Evolutionary conservation across 306 rosid genomes (phyloP).

Genomic region (Boehmeria nivea): DNA sequence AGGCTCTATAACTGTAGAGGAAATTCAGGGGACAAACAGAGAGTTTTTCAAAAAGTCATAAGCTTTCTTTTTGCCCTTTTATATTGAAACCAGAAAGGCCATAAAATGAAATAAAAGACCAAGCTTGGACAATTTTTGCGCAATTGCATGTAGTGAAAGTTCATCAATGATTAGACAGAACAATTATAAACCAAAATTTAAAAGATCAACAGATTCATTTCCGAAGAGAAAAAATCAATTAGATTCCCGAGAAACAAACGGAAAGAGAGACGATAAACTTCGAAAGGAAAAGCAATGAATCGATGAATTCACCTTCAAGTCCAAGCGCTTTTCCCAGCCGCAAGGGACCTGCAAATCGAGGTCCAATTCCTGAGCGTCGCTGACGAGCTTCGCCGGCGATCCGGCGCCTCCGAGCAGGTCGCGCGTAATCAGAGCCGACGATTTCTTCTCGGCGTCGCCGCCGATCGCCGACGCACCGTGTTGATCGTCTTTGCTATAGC

Average conservation of each 20-base stretch:
- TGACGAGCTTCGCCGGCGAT: slow-evolving; percentile 16
- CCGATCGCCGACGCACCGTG: slow-evolving; percentile 54
- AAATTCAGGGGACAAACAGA: not conserved
- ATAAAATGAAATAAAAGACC: no score
- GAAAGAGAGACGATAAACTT: no score
- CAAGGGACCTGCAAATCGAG: slow-evolving; percentile 88
- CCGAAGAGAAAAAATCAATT: no score
- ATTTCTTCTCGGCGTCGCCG: slow-evolving; percentile 50
- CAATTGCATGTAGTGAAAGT: no score
- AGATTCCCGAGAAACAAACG: slow-evolving; percentile 26
- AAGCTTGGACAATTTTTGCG: no score
- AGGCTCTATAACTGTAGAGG: not conserved
- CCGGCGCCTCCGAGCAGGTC: slow-evolving; percentile 77
- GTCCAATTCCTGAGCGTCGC: slow-evolving; percentile 84
- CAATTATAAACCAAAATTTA: no score
- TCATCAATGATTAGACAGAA: no score
- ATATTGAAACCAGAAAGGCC: no score
- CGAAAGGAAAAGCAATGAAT: no score
- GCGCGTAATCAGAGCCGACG: slow-evolving; percentile 74
- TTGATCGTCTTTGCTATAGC: slow-evolving; percentile 58
- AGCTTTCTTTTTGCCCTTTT: not conserved
- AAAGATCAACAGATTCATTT: no score
- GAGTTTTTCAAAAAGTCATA: not conserved
- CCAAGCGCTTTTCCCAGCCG: slow-evolving; percentile 93
- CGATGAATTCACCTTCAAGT: slow-evolving; percentile 67